Evolutionary conservation across 2,329 filamentous ascomycete species (phyloP).

Genomic region (Tolypocladium tundrense): DNA sequence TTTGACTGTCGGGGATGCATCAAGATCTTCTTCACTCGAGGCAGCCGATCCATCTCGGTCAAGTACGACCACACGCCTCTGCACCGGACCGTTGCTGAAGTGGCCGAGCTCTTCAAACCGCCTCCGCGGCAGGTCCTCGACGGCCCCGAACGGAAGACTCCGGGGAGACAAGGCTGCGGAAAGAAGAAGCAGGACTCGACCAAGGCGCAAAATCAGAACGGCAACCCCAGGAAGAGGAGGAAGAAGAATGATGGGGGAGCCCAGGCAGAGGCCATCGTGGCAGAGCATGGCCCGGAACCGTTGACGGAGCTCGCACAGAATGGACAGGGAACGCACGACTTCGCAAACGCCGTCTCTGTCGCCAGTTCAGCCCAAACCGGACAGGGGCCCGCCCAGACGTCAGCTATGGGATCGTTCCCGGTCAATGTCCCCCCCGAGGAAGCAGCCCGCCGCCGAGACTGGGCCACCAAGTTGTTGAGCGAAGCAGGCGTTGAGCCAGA

Average conservation of each 20-base stretch:
- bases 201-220: conserved; percentile 12
- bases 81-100: conserved; percentile 44
- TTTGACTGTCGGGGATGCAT: conserved; percentile 48
- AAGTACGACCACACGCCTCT: conserved; percentile 47
- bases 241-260: conserved; percentile 14
- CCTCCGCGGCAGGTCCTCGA: conserved; percentile 23
- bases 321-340: conserved; percentile 2
- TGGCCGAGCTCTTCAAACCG: conserved; percentile 36
- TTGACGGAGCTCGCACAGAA: not conserved
- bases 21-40: conserved; percentile 37
- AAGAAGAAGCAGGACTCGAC: conserved; percentile 15
- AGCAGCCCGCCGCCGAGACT: conserved; percentile 36
- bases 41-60: conserved; percentile 35
- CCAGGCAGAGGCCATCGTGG: conserved; percentile 5
- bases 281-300: not conserved
- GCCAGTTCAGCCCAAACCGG: not conserved
- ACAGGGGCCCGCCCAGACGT: conserved; percentile 4
- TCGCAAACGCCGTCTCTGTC: conserved; percentile 1
- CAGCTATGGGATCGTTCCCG: conserved; percentile 10
- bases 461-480: conserved; percentile 35
- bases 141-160: conserved; percentile 13
- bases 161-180: conserved; percentile 15
- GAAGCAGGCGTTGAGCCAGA: conserved; percentile 39
- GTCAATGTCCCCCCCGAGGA: conserved; percentile 33
- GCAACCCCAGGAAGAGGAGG: conserved; percentile 16